Evolutionary conservation across 805 yeast genomes (phyloP).

Genomic region (Suhomyces sp.): DNA sequence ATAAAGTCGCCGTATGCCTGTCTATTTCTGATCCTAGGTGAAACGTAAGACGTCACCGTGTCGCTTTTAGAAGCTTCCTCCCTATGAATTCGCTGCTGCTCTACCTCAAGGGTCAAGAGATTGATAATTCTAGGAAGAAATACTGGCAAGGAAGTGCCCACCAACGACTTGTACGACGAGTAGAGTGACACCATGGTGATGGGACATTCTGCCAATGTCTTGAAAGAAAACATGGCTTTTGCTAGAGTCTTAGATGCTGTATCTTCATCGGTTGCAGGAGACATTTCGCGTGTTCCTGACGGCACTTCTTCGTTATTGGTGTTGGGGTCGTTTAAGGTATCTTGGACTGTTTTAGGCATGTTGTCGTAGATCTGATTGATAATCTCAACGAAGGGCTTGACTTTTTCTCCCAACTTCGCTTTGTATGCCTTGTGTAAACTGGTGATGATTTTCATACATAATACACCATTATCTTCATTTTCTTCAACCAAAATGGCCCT

Average conservation of each 20-base stretch:
- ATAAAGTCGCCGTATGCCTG: conserved; percentile 84
- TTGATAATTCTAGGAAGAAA: conserved; percentile 82
- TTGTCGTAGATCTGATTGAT: conserved; percentile 76
- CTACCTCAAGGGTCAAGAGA: conserved; percentile 73
- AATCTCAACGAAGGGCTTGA: conserved; percentile 72
- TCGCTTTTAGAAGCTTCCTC: conserved; percentile 52
- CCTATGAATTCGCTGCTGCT: conserved; percentile 55
- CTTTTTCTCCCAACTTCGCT: conserved; percentile 60
- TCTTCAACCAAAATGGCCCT: conserved; percentile 64
- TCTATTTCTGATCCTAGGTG: conserved; percentile 73
- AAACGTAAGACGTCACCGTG: conserved; percentile 62
- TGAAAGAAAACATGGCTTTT: conserved; percentile 77
- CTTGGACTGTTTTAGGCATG: conserved; percentile 70
- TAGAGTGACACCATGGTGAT: conserved; percentile 91
- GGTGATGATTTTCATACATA: conserved; percentile 85
- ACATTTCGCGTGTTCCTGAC: conserved; percentile 22
- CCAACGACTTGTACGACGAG: conserved; percentile 78
- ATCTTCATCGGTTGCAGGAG: conserved; percentile 39
- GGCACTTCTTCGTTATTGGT: conserved; percentile 9
- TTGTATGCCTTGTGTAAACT: conserved; percentile 84
- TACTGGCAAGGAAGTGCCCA: conserved; percentile 64
- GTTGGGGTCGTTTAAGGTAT: conserved; percentile 47
- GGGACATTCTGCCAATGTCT: conserved; percentile 93
- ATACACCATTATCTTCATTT: conserved; percentile 93
- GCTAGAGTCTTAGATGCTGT: conserved; percentile 51